Base-by-base conservation (phyloP, 805 yeast species). In the Candida suzukii region DNA sequence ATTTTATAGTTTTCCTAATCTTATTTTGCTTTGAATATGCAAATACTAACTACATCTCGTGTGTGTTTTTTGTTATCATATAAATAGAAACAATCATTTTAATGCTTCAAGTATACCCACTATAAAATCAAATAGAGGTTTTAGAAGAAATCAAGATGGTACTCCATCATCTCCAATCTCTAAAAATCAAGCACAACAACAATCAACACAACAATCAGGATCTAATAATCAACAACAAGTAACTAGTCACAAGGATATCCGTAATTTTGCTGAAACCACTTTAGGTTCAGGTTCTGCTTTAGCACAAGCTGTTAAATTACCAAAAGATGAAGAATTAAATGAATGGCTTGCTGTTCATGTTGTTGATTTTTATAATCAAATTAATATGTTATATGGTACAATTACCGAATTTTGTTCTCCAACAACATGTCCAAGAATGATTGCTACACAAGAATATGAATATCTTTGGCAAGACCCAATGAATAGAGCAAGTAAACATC, bases 281-380 rank as follows among this genome's bases (percentile, higher is more conserved):
- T 69, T 93, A 39, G 99, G 99, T 0, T 83, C 96, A 0, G 95
- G 91, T 28, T 81, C 91, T 26, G 90, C 90, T 2, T 70, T 93
- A 48, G 84, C 85, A 21, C 95, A 88, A 61, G 98, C 98, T 0
- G 98, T 91, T 19, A 84, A 84, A 56, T 68, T 93, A 24, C 99
- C 99, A 16, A 84, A 76, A 51, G 98, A 93, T 46, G 99, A 91
- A 62, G 93, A 87, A 53, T 57, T 80, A 41, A 82, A 83, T 53
- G 99, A 91, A 60, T 91, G 99, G 99, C 64, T 91, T 42, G 98
- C 99, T 0, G 95, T 90, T 12, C 96, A 91, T 59, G 93, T 91
- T n/a, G 97, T 90, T 16, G 98, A 91, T 61, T 93, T 91, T 58
- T 91, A 86, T 66, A 90, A 90, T 60, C 99, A 91, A 60, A 82